Evolutionary conservation across 2,329 filamentous ascomycete genomes (phyloP).

Genomic region (Phoma herbarum): DNA sequence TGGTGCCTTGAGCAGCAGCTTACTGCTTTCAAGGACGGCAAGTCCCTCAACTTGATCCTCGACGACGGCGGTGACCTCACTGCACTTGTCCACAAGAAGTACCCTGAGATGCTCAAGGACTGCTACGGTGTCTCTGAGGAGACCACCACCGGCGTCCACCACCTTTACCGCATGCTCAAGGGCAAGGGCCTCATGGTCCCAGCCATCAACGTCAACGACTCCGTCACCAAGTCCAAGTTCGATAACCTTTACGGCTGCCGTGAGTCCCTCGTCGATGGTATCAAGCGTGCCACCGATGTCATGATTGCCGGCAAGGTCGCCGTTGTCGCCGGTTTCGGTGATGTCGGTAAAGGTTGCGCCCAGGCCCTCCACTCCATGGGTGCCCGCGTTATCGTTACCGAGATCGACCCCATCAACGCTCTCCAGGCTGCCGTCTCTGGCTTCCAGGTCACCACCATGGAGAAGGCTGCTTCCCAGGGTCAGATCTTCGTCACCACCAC

Average conservation of each 20-base stretch:
- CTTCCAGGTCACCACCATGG: slow-evolving; percentile 97
- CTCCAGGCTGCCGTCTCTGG: slow-evolving; percentile 98
- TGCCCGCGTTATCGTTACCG: slow-evolving; percentile 93
- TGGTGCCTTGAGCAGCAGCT: slow-evolving; percentile 99
- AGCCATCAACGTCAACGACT: slow-evolving; percentile 99
- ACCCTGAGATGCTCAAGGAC: slow-evolving; percentile 97
- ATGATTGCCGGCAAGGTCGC: slow-evolving; percentile 99
- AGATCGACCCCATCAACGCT: slow-evolving; percentile 99
- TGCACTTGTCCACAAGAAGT: slow-evolving; percentile 95
- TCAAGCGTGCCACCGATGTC: slow-evolving; percentile 99
- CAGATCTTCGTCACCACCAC: slow-evolving; percentile 99
- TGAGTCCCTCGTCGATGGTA: slow-evolving; percentile 97
- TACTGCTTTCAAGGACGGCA: slow-evolving; percentile 92
- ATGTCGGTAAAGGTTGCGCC: slow-evolving; percentile 98
- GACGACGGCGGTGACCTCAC: slow-evolving; percentile 98
- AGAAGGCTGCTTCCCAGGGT: slow-evolving; percentile 85
- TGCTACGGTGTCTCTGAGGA: slow-evolving; percentile 99
- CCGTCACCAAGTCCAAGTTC: slow-evolving; percentile 99
- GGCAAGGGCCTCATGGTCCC: slow-evolving; percentile 81
- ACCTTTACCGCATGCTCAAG: slow-evolving; percentile 97
- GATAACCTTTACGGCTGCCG: slow-evolving; percentile 99
- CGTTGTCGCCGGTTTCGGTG: slow-evolving; percentile 97
- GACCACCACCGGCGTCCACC: slow-evolving; percentile 99
- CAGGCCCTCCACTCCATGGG: slow-evolving; percentile 96
- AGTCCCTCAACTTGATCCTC: slow-evolving; percentile 98